Evolutionary conservation across 495 filamentous ascomycete species (phyloP), one percentile per base, ranked within the genome.

Genomic region (Tricharina praecox): DNA sequence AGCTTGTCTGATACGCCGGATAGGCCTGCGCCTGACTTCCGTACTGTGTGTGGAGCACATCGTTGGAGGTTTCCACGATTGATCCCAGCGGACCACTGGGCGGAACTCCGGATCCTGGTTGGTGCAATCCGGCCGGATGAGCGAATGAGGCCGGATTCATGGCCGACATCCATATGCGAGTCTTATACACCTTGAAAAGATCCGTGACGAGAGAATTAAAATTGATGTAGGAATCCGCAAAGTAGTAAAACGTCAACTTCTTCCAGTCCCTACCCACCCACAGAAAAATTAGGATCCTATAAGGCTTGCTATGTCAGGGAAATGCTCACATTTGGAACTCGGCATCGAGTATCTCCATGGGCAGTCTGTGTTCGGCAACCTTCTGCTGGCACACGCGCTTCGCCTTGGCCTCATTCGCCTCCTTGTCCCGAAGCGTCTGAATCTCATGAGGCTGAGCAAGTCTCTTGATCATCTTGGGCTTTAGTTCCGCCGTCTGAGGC

Each of bases 331-430:
- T 85, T 59, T 97, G 90, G 62, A 93, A 97, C 63, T 97, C 90
- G n/a, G 90, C 90, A 64, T 97, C 90, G 11, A 97, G 74, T 49
- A 97, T 95, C 59, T 97, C 90, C 90, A 97, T 95, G 49, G 87
- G 83, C 9, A 97, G 72, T 34, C 83, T 79, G 65, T 96, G 87
- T 55, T 96, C 90, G 38, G 76, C 78, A 30, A 94, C 92, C 62
- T 97, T 97, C 55, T 88, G 81, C 68, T 93, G 87, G 55, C 85
- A 95, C 36, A 94, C 78, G 20, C 90, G 77, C 67, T 95, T 95
- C 11, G 90, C 90, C 59, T 96, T 97, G 26, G 92, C 92, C 63
- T 97, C 90, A 49, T 87, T 86, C 23, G 87, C 90, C 66, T 97
- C 90, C 61, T 97, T 97, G 44, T 96, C 90, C 44, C 81, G 76